Base-by-base conservation (phyloP, 2,329 filamentous ascomycete species). In the Neofusicoccum ribis region DNA sequence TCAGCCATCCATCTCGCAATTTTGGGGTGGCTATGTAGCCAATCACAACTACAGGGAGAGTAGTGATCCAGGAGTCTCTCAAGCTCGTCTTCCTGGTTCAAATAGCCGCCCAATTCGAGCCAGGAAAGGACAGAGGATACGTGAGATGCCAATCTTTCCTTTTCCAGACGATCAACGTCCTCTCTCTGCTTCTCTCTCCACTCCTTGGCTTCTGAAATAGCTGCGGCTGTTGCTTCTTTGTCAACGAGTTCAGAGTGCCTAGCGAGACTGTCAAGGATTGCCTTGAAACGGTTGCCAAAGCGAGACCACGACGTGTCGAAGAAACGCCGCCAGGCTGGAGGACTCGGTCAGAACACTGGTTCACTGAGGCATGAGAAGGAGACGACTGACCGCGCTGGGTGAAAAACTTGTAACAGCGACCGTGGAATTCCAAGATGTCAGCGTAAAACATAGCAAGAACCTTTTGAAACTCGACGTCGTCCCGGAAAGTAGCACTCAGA, bases 381-480 rank as follows among this genome's bases (percentile, higher is more conserved):
- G 4, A 1, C 3, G 3, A 12, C 9, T 3, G 14, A 54, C 51
- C 51, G 14, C 5, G 39, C 4, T 15, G 14, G 20, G 75, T 71
- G 17, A 85, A 75, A 47, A 83, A 83, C 14, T 77, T 77, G 65
- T 85, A 84, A 0, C 81, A 80, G 2, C 78, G 52, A 23, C 77
- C 76, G 58, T 85, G 83, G 43, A 85, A 85, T 12, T 78, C 66
- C 0, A 85, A 71, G 20, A 85, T 83, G n/a, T 85, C 80, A 0
- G 76, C 70, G 46, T 84, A 85, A 37, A 82, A 80, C 0, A 80
- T 65, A 0, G 79, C 80, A 0, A 84, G 66, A 0, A 78, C 74
- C 11, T 77, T 68, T 39, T 83, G 79, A 37, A 85, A 78, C 0
- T 78, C 69, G 0, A 3, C 12, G 7, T 54, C 34, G 4, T 54